A percentile compares a stretch with the other conserved stretches of the same genome.
Evolutionary conservation across 2,329 filamentous ascomycete species (phyloP).

Genomic region (Dactylellina leptospora): DNA sequence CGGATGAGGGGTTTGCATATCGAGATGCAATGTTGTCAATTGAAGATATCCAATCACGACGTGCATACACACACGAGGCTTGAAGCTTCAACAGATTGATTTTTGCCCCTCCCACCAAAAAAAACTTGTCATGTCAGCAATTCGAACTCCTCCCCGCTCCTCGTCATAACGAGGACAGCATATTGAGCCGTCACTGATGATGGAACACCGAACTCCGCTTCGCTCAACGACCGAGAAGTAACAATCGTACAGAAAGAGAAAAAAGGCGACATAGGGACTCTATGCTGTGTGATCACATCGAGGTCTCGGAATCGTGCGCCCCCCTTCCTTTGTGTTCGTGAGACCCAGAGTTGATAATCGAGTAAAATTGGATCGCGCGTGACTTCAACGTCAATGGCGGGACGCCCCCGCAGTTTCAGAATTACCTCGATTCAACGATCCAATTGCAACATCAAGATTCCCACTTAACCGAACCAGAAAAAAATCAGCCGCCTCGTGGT

Average conservation of each 20-base stretch:
- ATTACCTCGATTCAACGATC: conserved; percentile 19
- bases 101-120: conserved; percentile 12
- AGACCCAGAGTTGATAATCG: conserved; percentile 17
- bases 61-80: conserved; percentile 20
- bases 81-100: conserved; percentile 13
- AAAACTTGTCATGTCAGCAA: too few species aligned
- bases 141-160: too few species aligned
- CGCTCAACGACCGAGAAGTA: background rate
- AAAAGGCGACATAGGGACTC: background rate
- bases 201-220: too few species aligned
- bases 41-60: conserved; percentile 16
- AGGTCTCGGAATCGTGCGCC: background rate
- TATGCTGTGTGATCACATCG: background rate
- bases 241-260: background rate
- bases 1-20: background rate
- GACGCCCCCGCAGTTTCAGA: conserved; percentile 40
- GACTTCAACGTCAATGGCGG: conserved; percentile 27
- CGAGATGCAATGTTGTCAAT: conserved; percentile 18
- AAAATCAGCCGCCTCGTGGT: conserved; percentile 24
- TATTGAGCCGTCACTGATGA: too few species aligned
- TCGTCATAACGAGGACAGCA: too few species aligned
- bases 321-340: conserved; percentile 30
- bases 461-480: background rate
- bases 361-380: conserved; percentile 5
- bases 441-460: conserved; percentile 19